These are phyloP conservation scores for Citropsis articulata DNA, from an alignment of 345 rosid genomes.

Conservation along the genomic window DNA sequence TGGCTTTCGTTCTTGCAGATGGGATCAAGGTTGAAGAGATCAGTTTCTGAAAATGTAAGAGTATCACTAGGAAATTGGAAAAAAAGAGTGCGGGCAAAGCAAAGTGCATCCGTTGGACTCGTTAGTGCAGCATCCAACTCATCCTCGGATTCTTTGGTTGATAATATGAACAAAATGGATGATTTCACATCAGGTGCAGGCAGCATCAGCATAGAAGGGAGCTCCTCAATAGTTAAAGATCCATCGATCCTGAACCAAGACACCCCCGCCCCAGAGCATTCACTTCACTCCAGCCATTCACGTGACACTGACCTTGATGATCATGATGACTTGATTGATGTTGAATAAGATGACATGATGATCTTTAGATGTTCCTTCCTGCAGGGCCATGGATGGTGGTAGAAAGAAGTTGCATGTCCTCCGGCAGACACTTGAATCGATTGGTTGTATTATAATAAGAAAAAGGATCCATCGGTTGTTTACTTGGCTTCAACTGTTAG, in stretches of 20 bases:
- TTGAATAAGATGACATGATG: slow-evolving; percentile 1
- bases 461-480: too few relatives aligned
- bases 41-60: slow-evolving; percentile 52
- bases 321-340: not conserved
- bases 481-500: too few relatives aligned
- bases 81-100: slow-evolving; percentile 40
- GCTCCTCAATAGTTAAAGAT: slow-evolving; percentile 7
- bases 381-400: not conserved
- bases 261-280: slow-evolving; percentile 1
- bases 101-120: slow-evolving; percentile 20
- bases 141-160: slow-evolving; percentile 18
- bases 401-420: not conserved
- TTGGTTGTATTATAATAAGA: not conserved
- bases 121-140: slow-evolving; percentile 16
- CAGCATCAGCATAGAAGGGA: slow-evolving; percentile 12
- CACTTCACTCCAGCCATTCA: slow-evolving; percentile 7
- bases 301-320: slow-evolving; percentile 10
- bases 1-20: slow-evolving; percentile 35
- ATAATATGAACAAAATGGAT: not conserved
- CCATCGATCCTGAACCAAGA: not conserved
- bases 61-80: slow-evolving; percentile 47
- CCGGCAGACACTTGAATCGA: not conserved
- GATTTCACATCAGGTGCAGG: not conserved
- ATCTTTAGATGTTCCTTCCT: not conserved
- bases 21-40: slow-evolving; percentile 51